Percentiles rank a stretch among this genome's conserved stretches.
Evolutionary conservation across 371 early-diverging fungal species (phyloP).

Genomic region (Fennellomyces sp.): DNA sequence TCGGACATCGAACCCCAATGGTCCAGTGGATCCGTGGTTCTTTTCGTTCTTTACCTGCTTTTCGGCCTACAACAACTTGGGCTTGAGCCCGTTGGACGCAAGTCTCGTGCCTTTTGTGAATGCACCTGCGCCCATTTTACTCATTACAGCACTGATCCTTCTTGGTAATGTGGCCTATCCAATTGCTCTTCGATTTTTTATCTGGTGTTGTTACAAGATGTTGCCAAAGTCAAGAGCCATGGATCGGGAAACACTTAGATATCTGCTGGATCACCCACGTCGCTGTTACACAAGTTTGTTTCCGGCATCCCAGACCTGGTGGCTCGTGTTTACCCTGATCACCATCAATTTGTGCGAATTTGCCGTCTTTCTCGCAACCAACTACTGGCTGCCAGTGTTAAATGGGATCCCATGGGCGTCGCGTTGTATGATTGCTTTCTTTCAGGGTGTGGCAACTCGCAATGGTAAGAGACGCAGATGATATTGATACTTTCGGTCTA

Average conservation of each 20-base stretch:
- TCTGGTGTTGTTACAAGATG: slow-evolving; percentile 23
- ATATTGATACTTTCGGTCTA: not conserved
- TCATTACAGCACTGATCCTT: slow-evolving; percentile 11
- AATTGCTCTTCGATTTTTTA: slow-evolving; percentile 13
- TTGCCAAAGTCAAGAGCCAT: slow-evolving; percentile 23
- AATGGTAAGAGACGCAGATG: slow-evolving; percentile 22
- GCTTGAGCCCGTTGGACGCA: slow-evolving; percentile 7
- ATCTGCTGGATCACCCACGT: slow-evolving; percentile 23
- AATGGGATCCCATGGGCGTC: slow-evolving; percentile 30
- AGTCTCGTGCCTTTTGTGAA: slow-evolving; percentile 22
- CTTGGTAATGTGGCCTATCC: slow-evolving; percentile 20
- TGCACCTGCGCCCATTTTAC: slow-evolving; percentile 12
- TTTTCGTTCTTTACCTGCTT: slow-evolving; percentile 18
- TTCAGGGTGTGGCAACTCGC: slow-evolving; percentile 44
- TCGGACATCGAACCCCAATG: slow-evolving; percentile 7
- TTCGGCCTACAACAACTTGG: slow-evolving; percentile 18
- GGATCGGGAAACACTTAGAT: slow-evolving; percentile 15
- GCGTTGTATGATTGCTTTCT: slow-evolving; percentile 36
- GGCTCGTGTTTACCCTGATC: slow-evolving; percentile 14
- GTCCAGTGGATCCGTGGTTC: slow-evolving; percentile 19
- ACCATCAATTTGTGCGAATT: slow-evolving; percentile 34
- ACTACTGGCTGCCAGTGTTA: slow-evolving; percentile 44
- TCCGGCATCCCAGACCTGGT: slow-evolving; percentile 18
- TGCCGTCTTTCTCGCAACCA: slow-evolving; percentile 29
- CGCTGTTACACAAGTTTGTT: slow-evolving; percentile 22